Percentiles rank a stretch among this genome's conserved stretches.
phyloP scores from a whole-genome alignment of 495 filamentous ascomycete species.

The Lasiosphaeris hirsuta region DNA sequence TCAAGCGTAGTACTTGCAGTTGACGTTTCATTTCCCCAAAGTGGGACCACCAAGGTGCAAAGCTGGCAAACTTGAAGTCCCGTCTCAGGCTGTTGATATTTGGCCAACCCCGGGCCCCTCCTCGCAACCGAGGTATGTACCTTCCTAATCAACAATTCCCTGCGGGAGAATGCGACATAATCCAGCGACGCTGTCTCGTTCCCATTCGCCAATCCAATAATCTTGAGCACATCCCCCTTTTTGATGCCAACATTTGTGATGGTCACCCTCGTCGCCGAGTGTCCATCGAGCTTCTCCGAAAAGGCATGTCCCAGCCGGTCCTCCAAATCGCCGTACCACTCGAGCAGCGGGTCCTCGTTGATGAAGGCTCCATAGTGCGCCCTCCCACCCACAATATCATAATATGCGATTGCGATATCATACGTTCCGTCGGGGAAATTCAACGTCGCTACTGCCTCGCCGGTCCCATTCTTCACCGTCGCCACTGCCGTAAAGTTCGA shows the following conservation, averaged over 20 bases:
- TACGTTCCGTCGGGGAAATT: slow-evolving; percentile 51
- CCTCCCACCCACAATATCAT: slow-evolving; percentile 57
- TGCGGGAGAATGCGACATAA: slow-evolving; percentile 61
- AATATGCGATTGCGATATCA: slow-evolving; percentile 64
- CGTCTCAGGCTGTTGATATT: no score
- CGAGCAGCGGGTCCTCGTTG: slow-evolving; percentile 49
- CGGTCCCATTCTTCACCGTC: slow-evolving; percentile 43
- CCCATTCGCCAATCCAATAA: slow-evolving; percentile 57
- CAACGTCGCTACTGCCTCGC: slow-evolving; percentile 47
- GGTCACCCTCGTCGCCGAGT: slow-evolving; percentile 60
- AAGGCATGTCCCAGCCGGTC: slow-evolving; percentile 53
- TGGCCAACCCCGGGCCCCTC: no score
- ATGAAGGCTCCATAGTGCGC: slow-evolving; percentile 49
- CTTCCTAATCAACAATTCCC: slow-evolving; percentile 55
- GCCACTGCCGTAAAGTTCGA: slow-evolving; percentile 33
- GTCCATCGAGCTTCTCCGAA: slow-evolving; percentile 57
- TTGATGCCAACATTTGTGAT: slow-evolving; percentile 49
- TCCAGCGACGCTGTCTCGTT: slow-evolving; percentile 62
- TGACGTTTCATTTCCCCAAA: no score
- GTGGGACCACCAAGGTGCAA: no score
- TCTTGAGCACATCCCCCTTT: slow-evolving; percentile 56
- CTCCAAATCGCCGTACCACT: slow-evolving; percentile 58
- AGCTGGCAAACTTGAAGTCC: no score
- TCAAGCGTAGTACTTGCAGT: no score
- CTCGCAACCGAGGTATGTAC: no score